Evolutionary conservation across 2,329 filamentous ascomycete species (phyloP), one percentile per base, ranked within the genome.

Genomic region (Cyanodermella asteris): DNA sequence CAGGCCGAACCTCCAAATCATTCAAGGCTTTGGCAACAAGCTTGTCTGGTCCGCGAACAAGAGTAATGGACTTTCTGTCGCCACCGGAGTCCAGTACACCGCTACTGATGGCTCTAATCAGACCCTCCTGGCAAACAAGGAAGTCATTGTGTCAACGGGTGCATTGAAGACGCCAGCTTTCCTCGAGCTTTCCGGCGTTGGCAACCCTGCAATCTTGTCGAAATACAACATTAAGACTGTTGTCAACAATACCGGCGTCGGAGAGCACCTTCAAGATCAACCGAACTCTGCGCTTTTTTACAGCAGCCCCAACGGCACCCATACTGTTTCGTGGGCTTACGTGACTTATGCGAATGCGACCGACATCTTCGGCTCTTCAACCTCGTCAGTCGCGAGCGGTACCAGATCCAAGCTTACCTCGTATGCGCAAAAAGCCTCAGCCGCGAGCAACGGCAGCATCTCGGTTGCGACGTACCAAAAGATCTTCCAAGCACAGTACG

Each of bases 81-180:
- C 26, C 6, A 19, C n/a, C 16, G 12, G 26, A 3, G 26, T 24
- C 9, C 12, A 9, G 8, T 24, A 20, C 13, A 12, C 6, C 14
- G n/a, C n/a, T n/a, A 28, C 18, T 36, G 30, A 4, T 41, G 42
- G 6, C 7, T 7, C 22, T 8, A 13, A 23, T 17, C 15, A 13
- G 14, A 13, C 8, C 21, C 53, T 48, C 19, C 40, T 36, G 7
- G 55, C 55, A 2, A 47, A 41, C 13, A 42, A 42, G 15, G 55
- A 59, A 35, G 46, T 59, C 18, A 55, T 59, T 31, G 29, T 58
- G 17, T 42, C 52, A 6, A 54, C 41, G 4, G 68, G 68, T n/a
- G 56, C 62, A 1, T 73, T 63, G 43, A 67, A 72, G 45, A 60
- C 60, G 2, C 66, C 67, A 5, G 68, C 73, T 41, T 45, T 75